Evolutionary conservation across 768 basidiomycete genomes (phyloP).

Genomic region (Lactarius hatsudake): DNA sequence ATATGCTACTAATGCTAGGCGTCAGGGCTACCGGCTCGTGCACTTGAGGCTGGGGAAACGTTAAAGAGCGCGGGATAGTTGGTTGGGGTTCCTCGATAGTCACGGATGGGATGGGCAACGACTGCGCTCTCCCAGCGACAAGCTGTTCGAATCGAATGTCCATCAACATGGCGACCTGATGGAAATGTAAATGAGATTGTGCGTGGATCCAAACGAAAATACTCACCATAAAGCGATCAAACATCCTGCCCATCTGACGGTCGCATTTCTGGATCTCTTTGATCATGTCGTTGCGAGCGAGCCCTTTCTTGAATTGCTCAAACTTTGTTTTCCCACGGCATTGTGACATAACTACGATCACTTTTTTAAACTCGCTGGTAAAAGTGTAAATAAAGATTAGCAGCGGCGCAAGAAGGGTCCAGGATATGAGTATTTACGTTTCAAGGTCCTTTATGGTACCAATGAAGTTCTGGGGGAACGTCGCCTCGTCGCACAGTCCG

Average conservation of each 20-base stretch:
- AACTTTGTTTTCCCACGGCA: constrained; percentile 14
- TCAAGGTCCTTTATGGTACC: constrained; percentile 11
- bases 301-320: constrained; percentile 15
- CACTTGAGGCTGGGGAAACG: not conserved
- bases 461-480: constrained; percentile 15
- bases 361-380: constrained; percentile 7
- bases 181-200: not conserved
- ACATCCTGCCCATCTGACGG: constrained; percentile 18
- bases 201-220: not conserved
- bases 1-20: not conserved
- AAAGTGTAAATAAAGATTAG: not conserved
- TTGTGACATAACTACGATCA: constrained; percentile 5
- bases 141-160: constrained; percentile 19
- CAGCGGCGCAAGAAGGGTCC: too few species aligned
- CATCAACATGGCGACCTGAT: constrained; percentile 12
- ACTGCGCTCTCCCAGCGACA: constrained; percentile 9
- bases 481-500: constrained; percentile 7
- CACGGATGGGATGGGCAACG: not conserved
- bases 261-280: constrained; percentile 17
- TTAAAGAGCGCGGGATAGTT: not conserved
- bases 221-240: constrained; percentile 17
- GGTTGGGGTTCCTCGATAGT: not conserved
- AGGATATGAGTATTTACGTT: not conserved
- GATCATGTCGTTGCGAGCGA: constrained; percentile 15
- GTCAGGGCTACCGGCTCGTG: not conserved